These are phyloP conservation scores for Daldinia loculata DNA, from an alignment of 495 filamentous ascomycete species.

Conservation along the genomic window DNA sequence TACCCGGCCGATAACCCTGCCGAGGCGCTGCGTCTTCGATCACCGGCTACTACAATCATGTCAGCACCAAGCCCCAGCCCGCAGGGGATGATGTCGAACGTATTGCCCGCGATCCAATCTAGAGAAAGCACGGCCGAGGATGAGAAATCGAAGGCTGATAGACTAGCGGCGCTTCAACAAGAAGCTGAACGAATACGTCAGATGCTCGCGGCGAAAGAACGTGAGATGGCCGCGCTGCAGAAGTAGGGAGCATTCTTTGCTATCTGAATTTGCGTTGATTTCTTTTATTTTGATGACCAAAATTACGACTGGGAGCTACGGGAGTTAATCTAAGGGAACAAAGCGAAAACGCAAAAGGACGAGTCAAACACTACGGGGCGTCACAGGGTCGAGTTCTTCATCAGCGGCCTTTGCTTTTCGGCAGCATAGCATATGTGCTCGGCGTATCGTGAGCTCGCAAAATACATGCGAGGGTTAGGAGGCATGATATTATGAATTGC, in stretches of 20 bases:
- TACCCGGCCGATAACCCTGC: conserved; percentile 36
- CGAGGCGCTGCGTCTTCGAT: conserved; percentile 46
- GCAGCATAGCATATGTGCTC: conserved; percentile 37
- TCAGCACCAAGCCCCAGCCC: conserved; percentile 50
- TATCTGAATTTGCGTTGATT: not conserved
- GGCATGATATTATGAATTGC: conserved; percentile 24
- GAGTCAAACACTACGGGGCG: conserved; percentile 15
- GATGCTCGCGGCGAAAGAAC: conserved; percentile 76
- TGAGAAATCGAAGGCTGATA: conserved; percentile 67
- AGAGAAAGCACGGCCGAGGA: conserved; percentile 57
- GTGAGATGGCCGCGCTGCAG: conserved; percentile 75
- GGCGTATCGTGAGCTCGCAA: conserved; percentile 23
- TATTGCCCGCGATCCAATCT: conserved; percentile 46
- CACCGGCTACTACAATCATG: conserved; percentile 47
- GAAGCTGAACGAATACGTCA: conserved; percentile 83
- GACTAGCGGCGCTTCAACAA: conserved; percentile 70
- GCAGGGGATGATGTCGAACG: conserved; percentile 44
- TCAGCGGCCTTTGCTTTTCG: conserved; percentile 23
- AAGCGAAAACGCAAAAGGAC: conserved; percentile 15
- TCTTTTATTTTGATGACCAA: conserved; percentile 22
- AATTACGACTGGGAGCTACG: conserved; percentile 24
- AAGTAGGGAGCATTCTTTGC: conserved; percentile 29
- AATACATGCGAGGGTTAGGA: conserved; percentile 10
- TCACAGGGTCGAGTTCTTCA: conserved; percentile 16
- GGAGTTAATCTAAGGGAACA: conserved; percentile 22